Evolutionary conservation across 1,284 basidiomycete genomes (phyloP).

Genomic region (Leccinum pallidistipes): DNA sequence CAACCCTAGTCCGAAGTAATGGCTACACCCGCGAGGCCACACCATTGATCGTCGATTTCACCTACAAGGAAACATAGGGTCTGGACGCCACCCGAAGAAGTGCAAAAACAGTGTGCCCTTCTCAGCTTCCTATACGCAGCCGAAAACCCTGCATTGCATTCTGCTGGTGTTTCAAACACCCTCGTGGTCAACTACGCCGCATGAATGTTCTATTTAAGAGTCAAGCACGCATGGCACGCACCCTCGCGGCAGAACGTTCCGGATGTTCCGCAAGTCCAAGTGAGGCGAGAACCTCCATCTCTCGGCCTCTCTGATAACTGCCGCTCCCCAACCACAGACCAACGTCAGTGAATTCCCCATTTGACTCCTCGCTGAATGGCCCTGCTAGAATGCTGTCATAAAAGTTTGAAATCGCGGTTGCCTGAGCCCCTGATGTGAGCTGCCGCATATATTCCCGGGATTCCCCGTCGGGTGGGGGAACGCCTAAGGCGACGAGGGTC

Average conservation of each 20-base stretch:
- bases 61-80: slow-evolving; percentile 22
- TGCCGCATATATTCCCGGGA: slow-evolving; percentile 15
- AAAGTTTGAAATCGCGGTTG: slow-evolving; percentile 38
- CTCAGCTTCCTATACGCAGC: slow-evolving; percentile 9
- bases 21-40: slow-evolving; percentile 20
- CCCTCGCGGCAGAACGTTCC: neutral
- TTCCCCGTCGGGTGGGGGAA: slow-evolving; percentile 5
- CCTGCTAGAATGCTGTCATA: slow-evolving; percentile 56
- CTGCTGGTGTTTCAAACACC: slow-evolving; percentile 12
- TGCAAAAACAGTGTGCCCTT: slow-evolving; percentile 8
- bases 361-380: slow-evolving; percentile 44
- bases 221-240: neutral
- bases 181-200: slow-evolving; percentile 17
- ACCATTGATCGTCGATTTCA: slow-evolving; percentile 15
- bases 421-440: slow-evolving; percentile 42
- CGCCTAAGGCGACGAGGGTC: slow-evolving; percentile 13
- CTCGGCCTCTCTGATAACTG: slow-evolving; percentile 27
- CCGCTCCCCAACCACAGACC: slow-evolving; percentile 51
- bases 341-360: slow-evolving; percentile 54
- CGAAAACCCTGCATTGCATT: slow-evolving; percentile 14
- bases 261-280: slow-evolving; percentile 14
- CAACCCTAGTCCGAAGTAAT: slow-evolving; percentile 8
- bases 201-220: slow-evolving; percentile 2
- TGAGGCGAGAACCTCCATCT: slow-evolving; percentile 8
- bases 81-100: slow-evolving; percentile 13